Evolutionary conservation across 2,329 filamentous ascomycete species (phyloP), one percentile per base, ranked within the genome.

Genomic region (Alternaria panax): DNA sequence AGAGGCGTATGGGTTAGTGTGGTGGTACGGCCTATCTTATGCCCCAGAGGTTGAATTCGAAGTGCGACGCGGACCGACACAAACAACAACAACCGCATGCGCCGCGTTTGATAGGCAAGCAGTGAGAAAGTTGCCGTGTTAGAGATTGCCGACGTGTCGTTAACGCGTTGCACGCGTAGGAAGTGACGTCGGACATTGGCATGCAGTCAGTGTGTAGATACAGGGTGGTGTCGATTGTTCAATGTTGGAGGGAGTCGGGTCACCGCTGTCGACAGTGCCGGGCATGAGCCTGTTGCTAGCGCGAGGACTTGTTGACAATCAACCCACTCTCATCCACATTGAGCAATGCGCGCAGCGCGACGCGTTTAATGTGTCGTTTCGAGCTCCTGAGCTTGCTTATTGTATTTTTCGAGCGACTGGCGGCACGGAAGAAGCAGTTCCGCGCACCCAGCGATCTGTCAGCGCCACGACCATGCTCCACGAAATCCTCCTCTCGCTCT

Each of bases 401-500:
- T 45, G 60, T 54, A 18, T 75, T 69, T 54, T 42, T 70, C 24
- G 71, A 76, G 61, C 70, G 65, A 52, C 57, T 66, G 36, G 59
- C 66, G 43, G 57, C 55, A 48, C 62, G 66, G 41, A 56, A 60
- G 47, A 61, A 56, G 41, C 57, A 55, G 40, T 52, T 62, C 14
- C 60, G 50, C 25, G 59, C 55, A 52, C 51, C 56, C 24, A 38
- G 50, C 47, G 50, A 60, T 36, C 59, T 61, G 20, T 46, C 53
- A 20, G 50, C 56, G n/a, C 70, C 72, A 18, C 62, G 57, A 54
- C 72, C 70, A 99, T 99, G 95, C 91, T 99, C 79, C 95, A 98
- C 87, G 95, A 99, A 85, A 92, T 99, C 82, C 88, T 98, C 80
- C 90, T 99, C 80, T 94, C 93, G 78, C 89, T 98, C 80, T 96